Evolutionary conservation across 164 flowering plant species (phyloP).

Genomic region (Tinospora cordifolia): DNA sequence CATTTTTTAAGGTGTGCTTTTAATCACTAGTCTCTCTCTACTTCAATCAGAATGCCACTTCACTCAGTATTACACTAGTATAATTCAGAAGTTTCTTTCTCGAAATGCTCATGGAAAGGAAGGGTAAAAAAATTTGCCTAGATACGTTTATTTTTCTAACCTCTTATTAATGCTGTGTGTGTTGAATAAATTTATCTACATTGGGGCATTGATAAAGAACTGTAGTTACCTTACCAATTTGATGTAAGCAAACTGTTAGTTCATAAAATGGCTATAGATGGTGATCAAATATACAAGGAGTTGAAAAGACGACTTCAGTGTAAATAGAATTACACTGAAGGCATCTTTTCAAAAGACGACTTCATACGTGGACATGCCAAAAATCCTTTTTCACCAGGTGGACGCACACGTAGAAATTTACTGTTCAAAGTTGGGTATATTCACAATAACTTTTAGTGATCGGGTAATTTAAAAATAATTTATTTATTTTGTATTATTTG

Average conservation of each 20-base stretch:
- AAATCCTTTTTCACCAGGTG: too few relatives aligned
- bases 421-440: too few relatives aligned
- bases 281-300: neutral
- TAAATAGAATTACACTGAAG: too few relatives aligned
- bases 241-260: too few relatives aligned
- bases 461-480: too few relatives aligned
- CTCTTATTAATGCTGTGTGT: neutral
- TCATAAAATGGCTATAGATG: too few relatives aligned
- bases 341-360: too few relatives aligned
- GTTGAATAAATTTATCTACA: neutral
- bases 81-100: constrained; percentile 16
- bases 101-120: constrained; percentile 5
- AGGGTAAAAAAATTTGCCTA: constrained; percentile 13
- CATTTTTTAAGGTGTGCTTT: constrained; percentile 74
- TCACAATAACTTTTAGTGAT: too few relatives aligned
- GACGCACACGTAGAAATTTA: too few relatives aligned
- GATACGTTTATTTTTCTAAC: neutral
- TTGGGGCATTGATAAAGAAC: neutral
- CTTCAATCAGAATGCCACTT: neutral
- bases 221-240: neutral
- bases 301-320: too few relatives aligned
- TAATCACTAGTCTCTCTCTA: neutral
- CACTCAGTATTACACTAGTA: constrained; percentile 21
- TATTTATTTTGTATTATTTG: too few relatives aligned
- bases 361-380: too few relatives aligned